A percentile compares a stretch with the other conserved stretches of the same genome.
phyloP scores from a whole-genome alignment of 1,139 yeast genomes.

The Wickerhamomyces sp. region DNA sequence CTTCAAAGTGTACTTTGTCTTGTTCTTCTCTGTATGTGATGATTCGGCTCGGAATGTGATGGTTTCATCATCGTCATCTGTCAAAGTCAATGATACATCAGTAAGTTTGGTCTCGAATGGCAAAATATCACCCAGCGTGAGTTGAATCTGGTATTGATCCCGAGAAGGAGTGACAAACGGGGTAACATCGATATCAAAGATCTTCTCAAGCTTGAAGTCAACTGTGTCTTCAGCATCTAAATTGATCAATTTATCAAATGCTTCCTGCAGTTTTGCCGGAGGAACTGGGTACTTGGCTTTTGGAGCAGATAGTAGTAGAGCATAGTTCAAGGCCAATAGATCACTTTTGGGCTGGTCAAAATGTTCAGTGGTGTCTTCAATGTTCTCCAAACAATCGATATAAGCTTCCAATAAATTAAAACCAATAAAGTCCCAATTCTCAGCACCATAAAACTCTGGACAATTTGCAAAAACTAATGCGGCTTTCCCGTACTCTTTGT shows the following conservation, averaged over 20 bases:
- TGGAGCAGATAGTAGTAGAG: constrained; percentile 10
- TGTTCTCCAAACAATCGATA: constrained; percentile 58
- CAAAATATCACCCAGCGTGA: constrained; percentile 3
- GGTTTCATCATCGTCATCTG: constrained; percentile 7
- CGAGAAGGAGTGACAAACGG: constrained; percentile 1
- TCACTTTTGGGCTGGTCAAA: constrained; percentile 9
- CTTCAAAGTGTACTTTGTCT: constrained; percentile 4
- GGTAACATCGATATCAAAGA: constrained; percentile 5
- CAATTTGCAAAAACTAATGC: constrained; percentile 60
- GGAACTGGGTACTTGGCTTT: constrained; percentile 1
- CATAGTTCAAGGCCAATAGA: constrained; percentile 12
- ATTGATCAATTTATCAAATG: constrained; percentile 2
- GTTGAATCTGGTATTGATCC: background rate
- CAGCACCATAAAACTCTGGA: constrained; percentile 57
- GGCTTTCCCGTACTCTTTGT: constrained; percentile 54
- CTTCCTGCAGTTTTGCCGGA: background rate
- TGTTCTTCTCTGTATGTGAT: background rate
- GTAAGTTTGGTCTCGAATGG: constrained; percentile 2
- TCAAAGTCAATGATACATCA: constrained; percentile 6
- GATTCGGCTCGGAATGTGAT: too few relatives aligned
- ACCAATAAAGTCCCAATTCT: constrained; percentile 77
- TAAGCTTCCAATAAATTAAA: constrained; percentile 58
- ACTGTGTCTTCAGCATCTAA: constrained; percentile 3
- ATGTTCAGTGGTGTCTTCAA: constrained; percentile 23
- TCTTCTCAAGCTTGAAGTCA: constrained; percentile 3